These are phyloP conservation scores for Limnomonas spitsbergensis DNA, from an alignment of 139 green algal species.

Conservation along the genomic window DNA sequence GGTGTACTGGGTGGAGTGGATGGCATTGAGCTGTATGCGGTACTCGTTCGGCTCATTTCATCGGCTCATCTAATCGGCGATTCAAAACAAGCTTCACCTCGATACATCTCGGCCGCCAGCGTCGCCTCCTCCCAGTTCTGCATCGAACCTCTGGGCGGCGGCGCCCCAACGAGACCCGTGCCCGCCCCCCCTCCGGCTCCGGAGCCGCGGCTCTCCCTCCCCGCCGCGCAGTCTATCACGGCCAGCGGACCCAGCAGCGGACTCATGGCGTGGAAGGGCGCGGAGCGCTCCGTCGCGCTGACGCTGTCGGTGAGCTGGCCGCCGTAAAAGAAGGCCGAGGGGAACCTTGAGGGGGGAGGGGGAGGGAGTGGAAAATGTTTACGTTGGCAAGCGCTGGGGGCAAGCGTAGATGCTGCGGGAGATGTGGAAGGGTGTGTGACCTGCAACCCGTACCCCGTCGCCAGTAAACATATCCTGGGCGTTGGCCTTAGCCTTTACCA, in stretches of 20 bases:
- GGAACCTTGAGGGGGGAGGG: conserved; percentile 27
- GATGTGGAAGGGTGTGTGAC: no score
- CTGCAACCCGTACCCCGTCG: no score
- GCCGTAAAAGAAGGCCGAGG: conserved; percentile 65
- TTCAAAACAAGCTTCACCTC: conserved; percentile 28
- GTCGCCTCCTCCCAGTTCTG: conserved; percentile 52
- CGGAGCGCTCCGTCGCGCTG: conserved; percentile 21
- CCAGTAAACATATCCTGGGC: no score
- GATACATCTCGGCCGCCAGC: conserved; percentile 46
- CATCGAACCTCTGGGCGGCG: conserved; percentile 36
- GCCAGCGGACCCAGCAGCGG: conserved; percentile 36
- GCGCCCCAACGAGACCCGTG: background rate
- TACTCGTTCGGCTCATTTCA: no score
- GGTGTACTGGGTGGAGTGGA: no score
- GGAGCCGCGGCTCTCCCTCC: conserved; percentile 45
- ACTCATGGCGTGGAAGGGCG: conserved; percentile 46
- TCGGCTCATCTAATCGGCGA: no score
- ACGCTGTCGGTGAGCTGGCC: conserved; percentile 50
- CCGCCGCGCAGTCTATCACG: conserved; percentile 45
- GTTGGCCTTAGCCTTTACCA: no score
- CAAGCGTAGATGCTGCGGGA: no score
- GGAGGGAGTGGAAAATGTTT: background rate
- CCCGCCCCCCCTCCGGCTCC: conserved; percentile 15
- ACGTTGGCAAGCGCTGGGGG: no score
- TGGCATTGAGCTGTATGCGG: no score